These are phyloP conservation scores for Boletus sensibilis DNA, from an alignment of 768 basidiomycete species.

Conservation along the genomic window DNA sequence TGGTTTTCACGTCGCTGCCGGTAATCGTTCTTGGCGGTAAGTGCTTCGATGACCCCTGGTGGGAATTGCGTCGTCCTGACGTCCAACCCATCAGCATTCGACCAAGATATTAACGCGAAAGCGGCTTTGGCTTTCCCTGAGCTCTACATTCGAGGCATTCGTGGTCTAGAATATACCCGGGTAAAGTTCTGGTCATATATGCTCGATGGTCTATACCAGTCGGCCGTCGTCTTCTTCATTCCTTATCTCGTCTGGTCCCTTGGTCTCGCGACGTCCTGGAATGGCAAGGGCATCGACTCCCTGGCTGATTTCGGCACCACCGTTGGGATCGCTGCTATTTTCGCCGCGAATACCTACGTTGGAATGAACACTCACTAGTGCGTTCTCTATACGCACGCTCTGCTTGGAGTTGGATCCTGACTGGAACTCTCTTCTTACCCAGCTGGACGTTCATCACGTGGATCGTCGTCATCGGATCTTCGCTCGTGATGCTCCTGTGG, in stretches of 20 bases:
- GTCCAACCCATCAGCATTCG: conserved; percentile 56
- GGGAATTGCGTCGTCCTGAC: conserved; percentile 4
- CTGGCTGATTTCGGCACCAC: conserved; percentile 91
- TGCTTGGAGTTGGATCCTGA: conserved; percentile 1
- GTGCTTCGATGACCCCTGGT: conserved; percentile 16
- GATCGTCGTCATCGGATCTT: conserved; percentile 77
- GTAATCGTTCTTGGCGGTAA: conserved; percentile 87
- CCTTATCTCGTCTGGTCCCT: conserved; percentile 74
- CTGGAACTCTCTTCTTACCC: conserved; percentile 24
- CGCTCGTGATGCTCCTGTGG: conserved; percentile 83
- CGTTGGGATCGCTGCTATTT: conserved; percentile 81
- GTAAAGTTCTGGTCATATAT: conserved; percentile 94
- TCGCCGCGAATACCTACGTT: conserved; percentile 86
- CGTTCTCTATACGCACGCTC: conserved; percentile 38
- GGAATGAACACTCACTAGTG: conserved; percentile 89
- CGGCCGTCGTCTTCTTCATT: conserved; percentile 81
- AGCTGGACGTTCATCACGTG: conserved; percentile 85
- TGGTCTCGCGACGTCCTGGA: conserved; percentile 67
- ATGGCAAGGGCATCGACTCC: conserved; percentile 75
- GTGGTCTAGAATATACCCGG: conserved; percentile 90
- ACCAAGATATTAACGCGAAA: conserved; percentile 90
- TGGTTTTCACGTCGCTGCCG: conserved; percentile 91
- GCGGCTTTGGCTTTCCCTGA: conserved; percentile 92
- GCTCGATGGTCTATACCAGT: conserved; percentile 93
- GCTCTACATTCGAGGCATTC: conserved; percentile 93